phyloP scores from a whole-genome alignment of 768 basidiomycete genomes.

The Phlebiopsis flavidoalba region DNA sequence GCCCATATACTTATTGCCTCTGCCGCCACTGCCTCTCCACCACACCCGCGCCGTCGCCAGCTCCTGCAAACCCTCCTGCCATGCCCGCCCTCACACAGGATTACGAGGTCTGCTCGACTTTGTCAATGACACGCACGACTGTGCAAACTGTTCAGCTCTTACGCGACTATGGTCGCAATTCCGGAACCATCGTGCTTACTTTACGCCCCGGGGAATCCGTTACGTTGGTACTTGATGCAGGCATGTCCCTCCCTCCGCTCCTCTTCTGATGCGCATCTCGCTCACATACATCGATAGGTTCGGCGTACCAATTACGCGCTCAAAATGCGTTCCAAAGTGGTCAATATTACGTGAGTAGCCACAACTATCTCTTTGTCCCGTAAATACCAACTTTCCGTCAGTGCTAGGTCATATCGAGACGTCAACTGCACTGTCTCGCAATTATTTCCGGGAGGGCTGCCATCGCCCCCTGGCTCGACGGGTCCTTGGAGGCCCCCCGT shows the following conservation, averaged over 20 bases:
- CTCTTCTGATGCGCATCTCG: neutral
- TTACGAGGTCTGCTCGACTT: conserved; percentile 67
- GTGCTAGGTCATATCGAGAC: conserved; percentile 65
- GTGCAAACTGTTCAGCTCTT: conserved; percentile 59
- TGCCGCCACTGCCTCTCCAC: conserved; percentile 13
- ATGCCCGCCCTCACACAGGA: conserved; percentile 59
- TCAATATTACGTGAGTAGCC: conserved; percentile 60
- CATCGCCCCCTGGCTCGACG: conserved; percentile 21
- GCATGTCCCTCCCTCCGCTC: conserved; percentile 9
- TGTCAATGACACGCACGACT: conserved; percentile 63
- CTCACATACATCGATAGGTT: conserved; percentile 29
- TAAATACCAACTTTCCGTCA: conserved; percentile 22
- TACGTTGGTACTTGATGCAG: conserved; percentile 62
- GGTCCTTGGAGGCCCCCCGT: conserved; percentile 33
- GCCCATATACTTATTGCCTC: conserved; percentile 16
- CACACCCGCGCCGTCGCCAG: conserved; percentile 12
- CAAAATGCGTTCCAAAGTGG: conserved; percentile 59
- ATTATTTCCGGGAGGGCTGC: conserved; percentile 40
- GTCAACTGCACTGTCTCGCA: conserved; percentile 57
- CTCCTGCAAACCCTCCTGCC: neutral
- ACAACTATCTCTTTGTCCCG: conserved; percentile 2
- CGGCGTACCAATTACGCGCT: conserved; percentile 65
- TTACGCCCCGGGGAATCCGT: conserved; percentile 60
- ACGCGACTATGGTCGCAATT: conserved; percentile 55
- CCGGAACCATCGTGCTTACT: conserved; percentile 46